Percentiles rank a stretch among this genome's conserved stretches.
phyloP scores from a whole-genome alignment of 768 basidiomycete genomes.

The Podaxis sp. region DNA sequence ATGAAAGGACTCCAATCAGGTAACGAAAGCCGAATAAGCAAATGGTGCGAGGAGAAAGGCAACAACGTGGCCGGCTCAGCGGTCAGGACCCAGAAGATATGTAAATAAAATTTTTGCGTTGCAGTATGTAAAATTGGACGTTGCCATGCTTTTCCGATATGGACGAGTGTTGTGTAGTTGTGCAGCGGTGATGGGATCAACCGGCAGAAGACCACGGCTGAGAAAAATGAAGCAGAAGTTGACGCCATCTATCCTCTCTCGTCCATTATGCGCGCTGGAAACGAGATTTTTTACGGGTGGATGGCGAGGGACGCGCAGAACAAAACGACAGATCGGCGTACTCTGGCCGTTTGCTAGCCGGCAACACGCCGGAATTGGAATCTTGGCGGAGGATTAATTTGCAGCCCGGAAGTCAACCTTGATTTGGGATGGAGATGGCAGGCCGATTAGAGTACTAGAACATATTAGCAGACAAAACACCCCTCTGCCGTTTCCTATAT shows the following conservation, averaged over 20 bases:
- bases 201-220: background rate
- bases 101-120: background rate
- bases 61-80: background rate
- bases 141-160: background rate
- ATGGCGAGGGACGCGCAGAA: background rate
- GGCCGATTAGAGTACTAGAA: background rate
- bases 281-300: background rate
- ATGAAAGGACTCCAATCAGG: background rate
- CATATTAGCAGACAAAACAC: background rate
- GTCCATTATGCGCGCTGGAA: background rate
- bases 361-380: background rate
- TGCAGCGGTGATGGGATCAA: background rate
- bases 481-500: constrained; percentile 12
- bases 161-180: background rate
- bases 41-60: background rate
- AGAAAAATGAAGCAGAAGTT: background rate
- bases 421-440: constrained; percentile 5
- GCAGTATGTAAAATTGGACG: background rate
- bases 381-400: background rate
- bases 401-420: background rate
- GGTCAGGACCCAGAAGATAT: background rate
- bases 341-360: background rate
- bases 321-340: background rate
- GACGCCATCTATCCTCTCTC: background rate
- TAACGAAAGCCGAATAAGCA: background rate